Conservation (phyloP, 345 rosid species). For the Bruguiera sexangula region DNA sequence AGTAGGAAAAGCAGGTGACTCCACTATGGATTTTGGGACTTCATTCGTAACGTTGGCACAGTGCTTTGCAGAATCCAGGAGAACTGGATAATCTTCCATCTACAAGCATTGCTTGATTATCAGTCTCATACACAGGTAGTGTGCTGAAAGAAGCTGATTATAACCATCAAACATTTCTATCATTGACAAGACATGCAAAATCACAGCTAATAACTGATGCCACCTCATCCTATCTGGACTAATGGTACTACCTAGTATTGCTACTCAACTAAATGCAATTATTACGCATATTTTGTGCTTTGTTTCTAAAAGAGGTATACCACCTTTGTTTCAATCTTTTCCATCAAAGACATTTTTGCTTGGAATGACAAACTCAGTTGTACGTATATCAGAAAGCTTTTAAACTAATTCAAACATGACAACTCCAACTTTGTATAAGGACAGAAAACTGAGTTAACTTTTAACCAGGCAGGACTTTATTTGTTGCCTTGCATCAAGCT, state of each 20-base stretch:
- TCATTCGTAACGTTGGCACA: conserved; percentile 23
- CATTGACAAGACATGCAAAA: too few species aligned
- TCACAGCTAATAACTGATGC: too few species aligned
- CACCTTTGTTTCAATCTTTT: not conserved
- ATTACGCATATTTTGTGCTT: not conserved
- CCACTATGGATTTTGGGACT: conserved; percentile 26
- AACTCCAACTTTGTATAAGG: too few species aligned
- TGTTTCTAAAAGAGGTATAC: not conserved
- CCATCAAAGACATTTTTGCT: not conserved
- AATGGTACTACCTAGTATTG: not conserved
- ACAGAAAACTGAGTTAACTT: not conserved
- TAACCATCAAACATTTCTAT: not conserved
- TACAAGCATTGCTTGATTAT: conserved; percentile 19
- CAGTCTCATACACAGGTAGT: not conserved
- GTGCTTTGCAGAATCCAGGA: conserved; percentile 29
- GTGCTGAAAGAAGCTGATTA: not conserved
- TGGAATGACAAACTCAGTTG: not conserved
- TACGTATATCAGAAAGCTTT: not conserved
- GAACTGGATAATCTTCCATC: conserved; percentile 42
- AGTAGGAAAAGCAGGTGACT: conserved; percentile 22
- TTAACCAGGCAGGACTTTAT: not conserved
- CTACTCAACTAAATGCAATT: not conserved
- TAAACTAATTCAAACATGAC: not conserved
- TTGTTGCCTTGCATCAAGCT: not conserved
- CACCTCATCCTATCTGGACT: too few species aligned